These are phyloP conservation scores for Ceratobasidium sp. DNA, from an alignment of 1,284 basidiomycete species.

Conservation along the genomic window DNA sequence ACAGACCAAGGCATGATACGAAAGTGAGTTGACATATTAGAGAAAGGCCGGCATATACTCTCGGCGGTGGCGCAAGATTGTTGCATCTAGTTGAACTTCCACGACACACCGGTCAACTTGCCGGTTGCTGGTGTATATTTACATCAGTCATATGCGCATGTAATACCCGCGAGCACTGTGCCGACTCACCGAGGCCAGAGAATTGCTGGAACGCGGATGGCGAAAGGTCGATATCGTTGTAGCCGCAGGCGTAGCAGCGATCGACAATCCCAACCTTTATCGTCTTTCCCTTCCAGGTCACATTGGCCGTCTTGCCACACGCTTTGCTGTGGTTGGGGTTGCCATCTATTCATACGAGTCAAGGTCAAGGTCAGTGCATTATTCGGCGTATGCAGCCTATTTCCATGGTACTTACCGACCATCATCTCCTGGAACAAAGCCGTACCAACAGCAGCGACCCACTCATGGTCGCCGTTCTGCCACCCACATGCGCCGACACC, in stretches of 20 bases:
- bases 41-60: too few relatives aligned
- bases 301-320: conserved; percentile 25
- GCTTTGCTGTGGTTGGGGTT: conserved; percentile 36
- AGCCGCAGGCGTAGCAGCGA: conserved; percentile 31
- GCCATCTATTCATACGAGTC: conserved; percentile 15
- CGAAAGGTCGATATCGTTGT: conserved; percentile 37
- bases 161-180: background rate
- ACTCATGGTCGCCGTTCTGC: conserved; percentile 28
- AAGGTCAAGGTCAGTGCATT: background rate
- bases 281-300: conserved; percentile 33
- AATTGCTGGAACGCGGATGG: conserved; percentile 36
- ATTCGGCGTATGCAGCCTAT: background rate
- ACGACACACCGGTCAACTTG: conserved; percentile 32
- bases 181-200: conserved; percentile 15
- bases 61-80: too few relatives aligned
- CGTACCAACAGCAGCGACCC: conserved; percentile 34
- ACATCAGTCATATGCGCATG: background rate
- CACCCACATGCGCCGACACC: conserved; percentile 32
- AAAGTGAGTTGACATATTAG: too few relatives aligned
- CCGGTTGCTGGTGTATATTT: background rate
- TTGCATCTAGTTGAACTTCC: conserved; percentile 33
- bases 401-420: conserved; percentile 16
- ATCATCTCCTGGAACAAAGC: conserved; percentile 36
- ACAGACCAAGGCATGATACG: too few relatives aligned
- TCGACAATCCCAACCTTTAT: conserved; percentile 37